Evolutionary conservation across 2,329 filamentous ascomycete species (phyloP).

Genomic region (Fusarium domesticum): DNA sequence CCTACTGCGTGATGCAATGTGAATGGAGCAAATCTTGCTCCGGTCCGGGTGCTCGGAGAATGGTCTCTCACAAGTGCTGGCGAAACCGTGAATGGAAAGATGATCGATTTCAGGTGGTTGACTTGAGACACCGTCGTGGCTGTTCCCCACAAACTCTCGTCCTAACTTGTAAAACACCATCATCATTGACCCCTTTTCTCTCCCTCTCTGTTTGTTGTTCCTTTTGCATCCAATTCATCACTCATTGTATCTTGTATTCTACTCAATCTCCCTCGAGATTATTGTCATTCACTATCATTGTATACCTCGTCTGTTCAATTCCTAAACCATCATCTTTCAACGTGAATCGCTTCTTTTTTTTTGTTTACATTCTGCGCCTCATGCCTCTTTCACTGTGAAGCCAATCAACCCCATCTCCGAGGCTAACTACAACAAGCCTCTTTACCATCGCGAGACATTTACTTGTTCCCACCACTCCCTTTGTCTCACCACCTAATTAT

Average conservation of each 20-base stretch:
- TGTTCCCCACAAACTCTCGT: background rate
- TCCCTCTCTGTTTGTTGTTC: too few species aligned
- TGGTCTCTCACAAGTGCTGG: too few species aligned
- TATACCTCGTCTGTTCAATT: too few species aligned
- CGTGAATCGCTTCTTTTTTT: too few species aligned
- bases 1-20: too few species aligned
- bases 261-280: background rate
- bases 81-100: too few species aligned
- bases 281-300: too few species aligned
- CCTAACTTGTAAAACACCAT: background rate
- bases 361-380: conserved; percentile 13
- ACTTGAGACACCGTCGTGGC: background rate
- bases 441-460: conserved; percentile 5
- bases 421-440: conserved; percentile 3
- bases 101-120: background rate
- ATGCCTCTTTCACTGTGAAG: conserved; percentile 4
- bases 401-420: conserved; percentile 2
- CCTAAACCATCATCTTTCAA: too few species aligned
- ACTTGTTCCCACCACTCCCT: conserved; percentile 17
- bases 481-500: conserved; percentile 12
- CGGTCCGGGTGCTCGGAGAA: too few species aligned
- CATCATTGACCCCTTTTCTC: background rate
- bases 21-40: too few species aligned
- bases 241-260: background rate
- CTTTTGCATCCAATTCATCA: background rate